A percentile compares a stretch with the other conserved stretches of the same genome.
Evolutionary conservation across 768 basidiomycete species (phyloP).

Genomic region (Cystobasidium onofrii): DNA sequence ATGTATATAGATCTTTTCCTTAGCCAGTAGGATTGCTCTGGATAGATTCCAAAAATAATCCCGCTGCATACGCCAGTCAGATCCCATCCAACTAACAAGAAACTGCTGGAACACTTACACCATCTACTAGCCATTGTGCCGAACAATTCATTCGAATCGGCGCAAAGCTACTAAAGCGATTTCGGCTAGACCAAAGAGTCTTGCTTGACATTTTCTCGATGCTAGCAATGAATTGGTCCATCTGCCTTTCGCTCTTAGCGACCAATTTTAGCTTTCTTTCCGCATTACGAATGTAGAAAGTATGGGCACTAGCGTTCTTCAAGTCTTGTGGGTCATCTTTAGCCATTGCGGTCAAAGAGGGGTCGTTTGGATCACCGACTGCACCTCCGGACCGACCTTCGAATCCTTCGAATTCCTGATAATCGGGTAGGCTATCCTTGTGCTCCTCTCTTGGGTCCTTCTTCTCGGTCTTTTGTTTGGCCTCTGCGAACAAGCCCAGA

Average conservation of each 20-base stretch:
- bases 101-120: constrained; percentile 56
- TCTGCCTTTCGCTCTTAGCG: constrained; percentile 89
- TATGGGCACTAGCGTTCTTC: constrained; percentile 76
- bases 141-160: constrained; percentile 86
- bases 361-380: constrained; percentile 60
- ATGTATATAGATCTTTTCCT: constrained; percentile 51
- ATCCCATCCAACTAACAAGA: not conserved
- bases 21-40: constrained; percentile 78
- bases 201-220: constrained; percentile 68
- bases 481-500: constrained; percentile 56
- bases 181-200: constrained; percentile 67
- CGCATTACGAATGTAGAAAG: constrained; percentile 84
- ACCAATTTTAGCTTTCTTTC: constrained; percentile 79
- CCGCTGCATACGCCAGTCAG: constrained; percentile 52
- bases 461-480: constrained; percentile 9
- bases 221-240: constrained; percentile 92
- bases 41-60: constrained; percentile 98
- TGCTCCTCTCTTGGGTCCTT: constrained; percentile 12
- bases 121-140: constrained; percentile 96
- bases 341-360: constrained; percentile 39
- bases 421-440: not conserved
- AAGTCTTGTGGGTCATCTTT: constrained; percentile 43
- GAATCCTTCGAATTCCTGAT: not conserved
- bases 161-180: constrained; percentile 89
- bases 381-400: constrained; percentile 45